phyloP scores from a whole-genome alignment of 2,329 filamentous ascomycete species.

The Hypoxylon sp. region DNA sequence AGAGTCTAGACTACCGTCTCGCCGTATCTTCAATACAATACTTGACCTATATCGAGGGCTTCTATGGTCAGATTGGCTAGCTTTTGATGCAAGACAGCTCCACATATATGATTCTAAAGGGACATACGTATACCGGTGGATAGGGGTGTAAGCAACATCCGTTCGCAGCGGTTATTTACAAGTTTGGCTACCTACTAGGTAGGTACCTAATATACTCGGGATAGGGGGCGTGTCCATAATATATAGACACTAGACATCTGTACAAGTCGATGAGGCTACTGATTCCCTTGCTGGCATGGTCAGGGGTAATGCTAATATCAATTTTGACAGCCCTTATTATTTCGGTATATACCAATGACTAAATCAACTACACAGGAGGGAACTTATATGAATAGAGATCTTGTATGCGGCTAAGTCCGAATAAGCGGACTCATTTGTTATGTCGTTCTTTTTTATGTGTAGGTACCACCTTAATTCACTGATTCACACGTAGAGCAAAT shows the following conservation, averaged over 20 bases:
- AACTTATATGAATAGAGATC: not conserved
- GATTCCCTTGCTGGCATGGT: not conserved
- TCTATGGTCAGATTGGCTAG: not conserved
- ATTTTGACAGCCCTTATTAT: not conserved
- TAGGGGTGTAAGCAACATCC: not conserved
- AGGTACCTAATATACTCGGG: not conserved
- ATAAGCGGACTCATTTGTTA: not conserved
- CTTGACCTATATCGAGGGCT: not conserved
- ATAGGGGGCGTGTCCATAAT: not conserved
- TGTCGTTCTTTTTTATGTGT: too few species aligned
- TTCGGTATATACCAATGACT: not conserved
- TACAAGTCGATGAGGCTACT: not conserved
- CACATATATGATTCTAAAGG: not conserved
- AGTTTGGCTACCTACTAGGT: not conserved
- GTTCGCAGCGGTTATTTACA: not conserved
- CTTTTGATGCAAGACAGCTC: not conserved
- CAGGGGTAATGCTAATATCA: not conserved
- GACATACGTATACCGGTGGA: not conserved
- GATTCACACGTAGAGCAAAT: too few species aligned
- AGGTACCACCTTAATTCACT: too few species aligned
- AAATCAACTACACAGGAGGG: not conserved
- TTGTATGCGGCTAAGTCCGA: not conserved
- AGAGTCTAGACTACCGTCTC: conserved; percentile 1
- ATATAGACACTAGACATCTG: not conserved
- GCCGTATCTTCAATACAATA: not conserved